These are phyloP conservation scores for Graphilbum ipis-grandicollis DNA, from an alignment of 2,329 filamentous ascomycete genomes.

Conservation along the genomic window DNA sequence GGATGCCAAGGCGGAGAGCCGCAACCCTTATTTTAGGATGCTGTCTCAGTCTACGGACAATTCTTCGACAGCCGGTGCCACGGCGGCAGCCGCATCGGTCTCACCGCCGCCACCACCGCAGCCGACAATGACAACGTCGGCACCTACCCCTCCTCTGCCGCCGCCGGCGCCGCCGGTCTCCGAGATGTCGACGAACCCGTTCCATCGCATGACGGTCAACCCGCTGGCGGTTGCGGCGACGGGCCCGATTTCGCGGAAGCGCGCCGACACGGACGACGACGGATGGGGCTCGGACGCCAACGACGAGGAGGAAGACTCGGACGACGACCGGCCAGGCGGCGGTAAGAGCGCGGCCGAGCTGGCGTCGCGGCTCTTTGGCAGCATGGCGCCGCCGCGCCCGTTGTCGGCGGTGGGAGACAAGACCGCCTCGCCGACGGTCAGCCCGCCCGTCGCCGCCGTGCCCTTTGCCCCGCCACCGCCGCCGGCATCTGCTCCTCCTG, in stretches of 20 bases:
- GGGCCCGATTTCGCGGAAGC: slow-evolving; percentile 32
- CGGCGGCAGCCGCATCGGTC: slow-evolving; percentile 7
- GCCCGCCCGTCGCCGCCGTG: slow-evolving; percentile 18
- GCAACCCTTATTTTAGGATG: slow-evolving; percentile 89
- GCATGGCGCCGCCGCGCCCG: slow-evolving; percentile 85
- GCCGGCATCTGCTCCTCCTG: slow-evolving; percentile 21
- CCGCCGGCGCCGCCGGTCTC: slow-evolving; percentile 23
- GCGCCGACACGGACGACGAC: slow-evolving; percentile 42
- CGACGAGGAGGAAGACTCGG: slow-evolving; percentile 46
- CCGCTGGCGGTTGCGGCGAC: slow-evolving; percentile 24
- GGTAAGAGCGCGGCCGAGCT: slow-evolving; percentile 79
- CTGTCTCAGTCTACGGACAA: slow-evolving; percentile 52
- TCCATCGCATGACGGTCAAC: slow-evolving; percentile 69
- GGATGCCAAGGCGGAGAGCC: slow-evolving; percentile 47
- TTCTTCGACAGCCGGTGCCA: slow-evolving; percentile 22
- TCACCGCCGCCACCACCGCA: too few relatives aligned
- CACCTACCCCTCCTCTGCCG: too few relatives aligned
- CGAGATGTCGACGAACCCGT: slow-evolving; percentile 78
- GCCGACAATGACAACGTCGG: too few relatives aligned
- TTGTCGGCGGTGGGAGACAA: slow-evolving; percentile 69
- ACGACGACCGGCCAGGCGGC: slow-evolving; percentile 61
- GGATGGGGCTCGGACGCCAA: slow-evolving; percentile 75
- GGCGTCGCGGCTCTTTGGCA: slow-evolving; percentile 88
- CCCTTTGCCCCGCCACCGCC: not conserved
- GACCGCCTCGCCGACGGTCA: slow-evolving; percentile 21